Evolutionary conservation across 1,284 basidiomycete species (phyloP).

Genomic region (Malassezia nana): DNA sequence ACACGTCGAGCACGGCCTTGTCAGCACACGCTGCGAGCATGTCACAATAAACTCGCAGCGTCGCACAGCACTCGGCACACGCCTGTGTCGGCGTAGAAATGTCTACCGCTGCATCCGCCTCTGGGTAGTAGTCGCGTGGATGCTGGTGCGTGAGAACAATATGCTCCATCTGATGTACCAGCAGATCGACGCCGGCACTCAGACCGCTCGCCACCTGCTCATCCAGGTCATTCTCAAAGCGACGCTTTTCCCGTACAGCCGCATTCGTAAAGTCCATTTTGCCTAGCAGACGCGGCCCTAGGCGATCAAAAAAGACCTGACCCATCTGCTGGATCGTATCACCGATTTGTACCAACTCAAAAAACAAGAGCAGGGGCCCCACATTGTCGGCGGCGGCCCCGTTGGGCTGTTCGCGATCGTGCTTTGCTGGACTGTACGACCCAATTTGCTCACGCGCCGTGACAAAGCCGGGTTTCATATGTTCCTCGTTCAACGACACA

Average conservation of each 20-base stretch:
- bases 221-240: constrained; percentile 80
- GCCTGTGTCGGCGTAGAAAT: constrained; percentile 65
- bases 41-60: constrained; percentile 77
- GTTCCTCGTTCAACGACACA: constrained; percentile 65
- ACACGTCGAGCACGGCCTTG: constrained; percentile 90
- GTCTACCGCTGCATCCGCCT: constrained; percentile 39
- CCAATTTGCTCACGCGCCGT: constrained; percentile 53
- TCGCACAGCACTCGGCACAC: constrained; percentile 72
- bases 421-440: constrained; percentile 23
- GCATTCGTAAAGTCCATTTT: constrained; percentile 83
- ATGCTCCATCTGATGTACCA: constrained; percentile 97
- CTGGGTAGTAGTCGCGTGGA: constrained; percentile 79
- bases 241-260: constrained; percentile 90
- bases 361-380: constrained; percentile 86
- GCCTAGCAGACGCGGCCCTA: constrained; percentile 52
- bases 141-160: constrained; percentile 73
- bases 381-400: constrained; percentile 53
- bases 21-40: constrained; percentile 84
- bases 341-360: constrained; percentile 90
- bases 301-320: constrained; percentile 94
- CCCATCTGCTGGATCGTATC: constrained; percentile 96
- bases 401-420: background rate
- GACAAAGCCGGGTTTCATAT: constrained; percentile 75
- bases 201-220: constrained; percentile 84
- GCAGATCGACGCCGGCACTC: constrained; percentile 84